Evolutionary conservation across 2,329 filamentous ascomycete genomes (phyloP).

Genomic region (Magnaporthiopsis incrustans): DNA sequence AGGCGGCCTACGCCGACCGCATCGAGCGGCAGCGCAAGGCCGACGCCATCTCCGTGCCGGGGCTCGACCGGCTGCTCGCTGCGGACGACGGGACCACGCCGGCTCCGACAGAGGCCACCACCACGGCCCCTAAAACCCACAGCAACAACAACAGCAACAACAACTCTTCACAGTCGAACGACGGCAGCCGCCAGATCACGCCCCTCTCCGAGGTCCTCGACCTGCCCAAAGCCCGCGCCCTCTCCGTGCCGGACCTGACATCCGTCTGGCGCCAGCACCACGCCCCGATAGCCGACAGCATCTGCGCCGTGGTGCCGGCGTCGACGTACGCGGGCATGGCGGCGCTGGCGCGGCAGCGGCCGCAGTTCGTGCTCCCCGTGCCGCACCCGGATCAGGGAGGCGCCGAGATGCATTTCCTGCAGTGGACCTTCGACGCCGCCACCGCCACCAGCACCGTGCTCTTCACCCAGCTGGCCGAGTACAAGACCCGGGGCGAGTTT

Average conservation of each 20-base stretch:
- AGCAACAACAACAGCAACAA: conserved; percentile 24
- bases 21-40: conserved; percentile 66
- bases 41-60: conserved; percentile 34
- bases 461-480: conserved; percentile 91
- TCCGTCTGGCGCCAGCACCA: conserved; percentile 87
- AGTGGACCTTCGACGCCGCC: conserved; percentile 80
- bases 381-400: conserved; percentile 54
- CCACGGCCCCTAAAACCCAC: conserved; percentile 10
- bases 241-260: conserved; percentile 76
- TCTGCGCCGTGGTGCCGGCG: conserved; percentile 77
- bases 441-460: conserved; percentile 66
- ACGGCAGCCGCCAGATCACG: conserved; percentile 25
- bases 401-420: conserved; percentile 90
- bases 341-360: conserved; percentile 61
- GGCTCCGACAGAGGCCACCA: not conserved
- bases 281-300: conserved; percentile 57
- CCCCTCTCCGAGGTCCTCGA: conserved; percentile 56
- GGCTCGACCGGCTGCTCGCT: conserved; percentile 10
- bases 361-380: conserved; percentile 86
- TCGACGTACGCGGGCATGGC: conserved; percentile 68
- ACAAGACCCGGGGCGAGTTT: conserved; percentile 82
- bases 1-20: conserved; percentile 75
- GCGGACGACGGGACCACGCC: not conserved
- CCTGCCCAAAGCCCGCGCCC: conserved; percentile 63
- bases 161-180: conserved; percentile 18